Percentiles rank a stretch among this genome's conserved stretches.
Conservation (phyloP, 345 rosid genomes). For the Physaria fendleri region DNA sequence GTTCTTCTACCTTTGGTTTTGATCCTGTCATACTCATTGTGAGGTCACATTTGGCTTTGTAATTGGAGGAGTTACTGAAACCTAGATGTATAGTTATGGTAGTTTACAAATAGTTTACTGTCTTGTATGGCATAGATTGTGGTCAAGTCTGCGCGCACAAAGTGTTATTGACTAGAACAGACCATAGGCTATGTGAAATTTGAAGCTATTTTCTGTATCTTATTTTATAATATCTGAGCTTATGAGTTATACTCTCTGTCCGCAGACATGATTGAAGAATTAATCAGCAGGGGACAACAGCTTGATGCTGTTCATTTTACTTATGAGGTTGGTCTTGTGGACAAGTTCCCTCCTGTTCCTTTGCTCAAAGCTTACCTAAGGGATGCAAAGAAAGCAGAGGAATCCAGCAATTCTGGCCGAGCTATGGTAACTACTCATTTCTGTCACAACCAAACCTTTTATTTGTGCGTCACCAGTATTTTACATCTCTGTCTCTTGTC, state of each 20-base stretch:
- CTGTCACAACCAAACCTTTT: not conserved
- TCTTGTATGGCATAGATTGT: not conserved
- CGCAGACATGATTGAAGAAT: conserved; percentile 81
- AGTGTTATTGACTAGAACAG: not conserved
- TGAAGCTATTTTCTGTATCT: not conserved
- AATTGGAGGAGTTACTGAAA: too few species aligned
- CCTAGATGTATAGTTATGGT: not conserved
- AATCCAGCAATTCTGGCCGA: conserved; percentile 75
- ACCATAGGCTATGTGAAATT: not conserved
- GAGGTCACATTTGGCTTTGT: not conserved
- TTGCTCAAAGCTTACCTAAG: conserved; percentile 76
- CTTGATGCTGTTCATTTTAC: conserved; percentile 98
- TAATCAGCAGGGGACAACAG: conserved; percentile 88
- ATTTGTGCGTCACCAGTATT: not conserved
- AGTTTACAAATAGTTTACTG: not conserved
- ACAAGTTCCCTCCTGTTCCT: conserved; percentile 84
- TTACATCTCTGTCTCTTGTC: not conserved
- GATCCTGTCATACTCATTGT: not conserved
- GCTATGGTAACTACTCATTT: conserved; percentile 57
- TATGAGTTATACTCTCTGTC: not conserved
- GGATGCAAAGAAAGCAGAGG: conserved; percentile 94
- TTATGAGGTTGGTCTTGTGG: conserved; percentile 84
- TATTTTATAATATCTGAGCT: not conserved
- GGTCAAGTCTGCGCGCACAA: not conserved
- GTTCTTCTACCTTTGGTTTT: not conserved